Conservation (phyloP, 805 yeast genomes). For the Sporopachydermia lactativora region DNA sequence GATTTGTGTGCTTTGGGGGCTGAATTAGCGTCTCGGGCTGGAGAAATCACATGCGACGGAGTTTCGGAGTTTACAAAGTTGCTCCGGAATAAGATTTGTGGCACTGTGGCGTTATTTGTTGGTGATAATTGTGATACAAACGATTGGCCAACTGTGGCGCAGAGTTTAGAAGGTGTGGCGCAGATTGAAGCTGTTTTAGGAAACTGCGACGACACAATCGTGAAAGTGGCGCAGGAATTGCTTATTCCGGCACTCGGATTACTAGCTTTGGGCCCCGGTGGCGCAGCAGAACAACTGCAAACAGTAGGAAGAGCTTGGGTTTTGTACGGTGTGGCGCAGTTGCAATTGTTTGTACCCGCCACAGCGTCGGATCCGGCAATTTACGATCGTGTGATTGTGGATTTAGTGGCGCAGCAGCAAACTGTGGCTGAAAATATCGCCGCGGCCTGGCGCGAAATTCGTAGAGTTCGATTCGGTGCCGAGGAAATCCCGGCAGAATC, state of each 20-base stretch:
- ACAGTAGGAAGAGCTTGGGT: neutral
- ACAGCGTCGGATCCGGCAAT: neutral
- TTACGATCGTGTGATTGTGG: neutral
- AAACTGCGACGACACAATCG: neutral
- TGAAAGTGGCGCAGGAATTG: neutral
- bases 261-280: neutral
- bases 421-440: neutral
- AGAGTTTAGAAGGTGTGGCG: neutral
- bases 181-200: neutral
- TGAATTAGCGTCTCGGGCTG: neutral
- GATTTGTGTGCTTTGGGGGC: neutral
- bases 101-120: neutral
- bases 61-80: neutral
- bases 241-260: neutral
- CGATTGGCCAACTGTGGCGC: neutral
- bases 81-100: neutral
- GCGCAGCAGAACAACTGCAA: neutral
- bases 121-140: neutral
- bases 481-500: neutral
- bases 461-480: neutral
- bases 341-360: neutral
- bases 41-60: neutral
- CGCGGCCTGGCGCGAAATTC: neutral
- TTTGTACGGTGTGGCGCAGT: neutral
- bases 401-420: neutral